Evolutionary conservation across 73 alveolate genomes (phyloP), one percentile per base, ranked within the genome.

Genomic region (Tetrahymena borealis): DNA sequence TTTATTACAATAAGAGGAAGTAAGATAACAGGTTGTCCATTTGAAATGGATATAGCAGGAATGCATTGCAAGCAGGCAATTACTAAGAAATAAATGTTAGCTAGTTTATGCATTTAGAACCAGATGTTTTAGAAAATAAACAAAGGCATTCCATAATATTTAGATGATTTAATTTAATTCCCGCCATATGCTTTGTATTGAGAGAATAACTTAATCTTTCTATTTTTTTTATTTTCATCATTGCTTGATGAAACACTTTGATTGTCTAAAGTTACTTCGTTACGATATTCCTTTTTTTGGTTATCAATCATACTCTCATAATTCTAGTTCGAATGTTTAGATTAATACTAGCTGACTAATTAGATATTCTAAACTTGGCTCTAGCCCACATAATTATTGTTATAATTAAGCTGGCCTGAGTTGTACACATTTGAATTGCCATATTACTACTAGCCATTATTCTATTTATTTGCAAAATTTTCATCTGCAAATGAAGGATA

Each of bases 51-150:
- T 4, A 98, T 97, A 38, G 95, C 96, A 78, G 97, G 96, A 41
- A 97, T 95, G 90, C 94, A 93, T 95, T 97, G 97, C 94, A 98
- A 94, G 35, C 97, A 92, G 10, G 98, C 97, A 35, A 98, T 97
- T 10, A 97, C 96, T 43, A 98, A 92, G 94, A 98, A 98, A 94
- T 98, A 98, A 39, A 97, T 91, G 93, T 98, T 98, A 40, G 99
- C 98, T 32, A 96, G 90, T 93, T 98, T 96, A 37, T 95, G 95
- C 92, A 97, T 97, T 91, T 97, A 96, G 13, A 60, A 60, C 85
- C 85, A 60, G 13, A 60, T 60, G 28, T 60, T 35, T 35, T 60
- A 20, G 85, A 60, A 60, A 28, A 60, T 60, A n/a, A 60, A 60
- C 13, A 60, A 60, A 18, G 85, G 85, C 85, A 60, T 60, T 60